Base-by-base conservation (phyloP, 1,284 basidiomycete genomes). In the Abortiporus biennis region DNA sequence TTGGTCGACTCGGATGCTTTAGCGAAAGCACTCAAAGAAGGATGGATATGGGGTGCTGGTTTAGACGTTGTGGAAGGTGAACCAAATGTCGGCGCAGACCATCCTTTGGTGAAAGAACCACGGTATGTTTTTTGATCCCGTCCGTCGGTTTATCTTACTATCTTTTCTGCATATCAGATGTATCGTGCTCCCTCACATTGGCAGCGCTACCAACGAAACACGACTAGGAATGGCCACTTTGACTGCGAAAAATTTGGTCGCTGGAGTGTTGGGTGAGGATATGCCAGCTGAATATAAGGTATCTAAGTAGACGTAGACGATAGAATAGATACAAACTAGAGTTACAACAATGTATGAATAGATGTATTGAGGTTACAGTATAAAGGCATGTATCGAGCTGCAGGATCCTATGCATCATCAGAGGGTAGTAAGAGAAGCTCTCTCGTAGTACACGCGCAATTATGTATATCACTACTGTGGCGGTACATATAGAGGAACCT, bases 41-140 rank as follows among this genome's bases (percentile, higher is more conserved):
- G 76, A 2, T 80, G 81, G 74, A 86, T 98, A 32, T 95, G 86
- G 71, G 93, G 84, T 17, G 95, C 95, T 0, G 95, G 91, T 0
- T 56, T 99, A 4, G 95, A 99, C 61, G 95, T 98, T 24, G 80
- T 97, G 9, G 91, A 93, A 50, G 91, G 90, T 23, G 95, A 99
- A 62, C 95, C 95, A 0, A 66, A 85, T 36, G 72, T 98, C 23
- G 55, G 63, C 1, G 62, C 67, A 2, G 81, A 88, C 52, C 92
- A 98, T 60, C 82, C 86, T 1, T 64, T 97, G 33, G 79, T 96
- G 27, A 76, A 75, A 52, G 79, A 91, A 46, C 78, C 81, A 5
- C 74, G 78, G 78, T 89, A 52, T 56, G 76, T 59, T 5, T 9
- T 40, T 11, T 42, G 3, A 22, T 24, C 3, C 27, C 36, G 20